Evolutionary conservation across 345 rosid genomes (phyloP), one percentile per base, ranked within the genome.

Genomic region (Brassica carinata): DNA sequence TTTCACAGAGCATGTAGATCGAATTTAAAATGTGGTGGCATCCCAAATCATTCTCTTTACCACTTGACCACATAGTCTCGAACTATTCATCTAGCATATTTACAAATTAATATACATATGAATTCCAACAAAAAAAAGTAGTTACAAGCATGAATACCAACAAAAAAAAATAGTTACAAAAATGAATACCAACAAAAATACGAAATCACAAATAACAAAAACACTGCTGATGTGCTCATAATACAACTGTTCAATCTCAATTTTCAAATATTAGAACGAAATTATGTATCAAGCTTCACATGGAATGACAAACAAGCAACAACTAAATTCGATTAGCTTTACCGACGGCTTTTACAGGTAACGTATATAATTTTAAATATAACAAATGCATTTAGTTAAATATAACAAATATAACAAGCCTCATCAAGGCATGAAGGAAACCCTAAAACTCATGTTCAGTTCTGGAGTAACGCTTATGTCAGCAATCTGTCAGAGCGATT

Each of bases 401-500:
- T 23, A 23, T 23, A 23, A 23, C 26, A 23, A 23, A 23, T 23
- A 23, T 23, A 23, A 23, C 26, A 23, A 11, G 33, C 65, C 34
- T 61, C 65, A 10, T 43, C 51, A 61, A 59, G 65, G 14, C 65
- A 8, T 61, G 65, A 61, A 61, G 31, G 65, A 26, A 61, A 61
- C 33, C 65, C 10, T 26, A 26, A 26, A 61, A 61, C 65, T 5
- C 33, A 61, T 61, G 65, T 61, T 10, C 23, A 64, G 17, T 7
- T 53, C 26, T 15, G 58, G 74, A 74, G 79, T 80, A 69, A 63
- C 29, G 71, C 66, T 69, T 48, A 80, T 34, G 75, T 80, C 79
- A 80, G 75, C 67, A 51, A 51, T 26, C 65, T 74, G 79, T 74
- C 83, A 74, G 45, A 34, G 19, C 53, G 10, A 51, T 51, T 63